Evolutionary conservation across 352 stramenopile genomes (phyloP).

Genomic region (Phytophthora pistaciae): DNA sequence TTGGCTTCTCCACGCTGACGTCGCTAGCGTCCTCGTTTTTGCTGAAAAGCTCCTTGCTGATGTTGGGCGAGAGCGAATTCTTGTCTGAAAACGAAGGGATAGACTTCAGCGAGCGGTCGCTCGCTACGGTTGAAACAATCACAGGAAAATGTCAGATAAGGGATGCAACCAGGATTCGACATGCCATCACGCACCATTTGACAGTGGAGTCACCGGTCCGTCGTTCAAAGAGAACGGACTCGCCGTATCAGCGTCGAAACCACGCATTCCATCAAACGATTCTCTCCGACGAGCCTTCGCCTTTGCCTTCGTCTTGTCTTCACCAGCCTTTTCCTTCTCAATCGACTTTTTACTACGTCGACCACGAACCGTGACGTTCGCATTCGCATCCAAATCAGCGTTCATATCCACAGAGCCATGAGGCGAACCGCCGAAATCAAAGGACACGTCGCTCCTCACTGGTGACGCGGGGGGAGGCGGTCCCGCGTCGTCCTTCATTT

Average conservation of each 20-base stretch:
- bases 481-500: constrained; percentile 20
- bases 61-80: constrained; percentile 53
- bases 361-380: constrained; percentile 40
- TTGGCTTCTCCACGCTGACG: constrained; percentile 33
- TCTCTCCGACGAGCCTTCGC: constrained; percentile 41
- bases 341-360: constrained; percentile 27
- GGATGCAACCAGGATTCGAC: not conserved
- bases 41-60: constrained; percentile 70
- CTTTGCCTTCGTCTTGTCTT: constrained; percentile 10
- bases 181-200: constrained; percentile 55
- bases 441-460: constrained; percentile 41
- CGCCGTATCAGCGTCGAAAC: constrained; percentile 53
- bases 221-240: constrained; percentile 76
- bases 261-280: constrained; percentile 44
- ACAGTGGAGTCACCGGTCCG: constrained; percentile 69
- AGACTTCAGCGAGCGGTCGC: constrained; percentile 64
- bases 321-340: constrained; percentile 9
- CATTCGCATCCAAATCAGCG: constrained; percentile 1
- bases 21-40: constrained; percentile 41
- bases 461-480: constrained; percentile 21
- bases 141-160: constrained; percentile 2
- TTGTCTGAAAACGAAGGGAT: constrained; percentile 71
- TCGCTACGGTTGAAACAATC: constrained; percentile 40
- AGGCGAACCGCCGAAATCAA: constrained; percentile 50
- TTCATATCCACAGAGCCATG: constrained; percentile 41